Evolutionary conservation across 2,329 filamentous ascomycete genomes (phyloP).

Genomic region (Thelonectria discophora): DNA sequence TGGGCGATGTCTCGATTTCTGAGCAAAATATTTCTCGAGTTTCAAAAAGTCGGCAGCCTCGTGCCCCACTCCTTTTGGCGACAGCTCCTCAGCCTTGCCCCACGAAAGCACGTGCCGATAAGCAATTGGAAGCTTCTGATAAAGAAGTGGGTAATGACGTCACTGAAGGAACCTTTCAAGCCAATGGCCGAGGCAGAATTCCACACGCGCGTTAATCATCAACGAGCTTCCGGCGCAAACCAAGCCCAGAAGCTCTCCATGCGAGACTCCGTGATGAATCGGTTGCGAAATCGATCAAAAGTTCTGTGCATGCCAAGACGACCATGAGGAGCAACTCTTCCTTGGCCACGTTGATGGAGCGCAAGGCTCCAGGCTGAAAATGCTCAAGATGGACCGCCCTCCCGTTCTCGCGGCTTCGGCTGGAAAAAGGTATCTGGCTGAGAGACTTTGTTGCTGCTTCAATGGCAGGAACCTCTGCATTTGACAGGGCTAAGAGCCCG

Average conservation of each 20-base stretch:
- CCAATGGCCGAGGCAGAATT: constrained; percentile 33
- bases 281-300: background rate
- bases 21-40: constrained; percentile 17
- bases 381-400: background rate
- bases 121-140: constrained; percentile 1
- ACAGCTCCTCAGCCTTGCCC: constrained; percentile 33
- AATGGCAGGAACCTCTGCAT: background rate
- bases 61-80: background rate
- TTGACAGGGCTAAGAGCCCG: background rate
- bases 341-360: background rate
- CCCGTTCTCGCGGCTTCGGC: background rate
- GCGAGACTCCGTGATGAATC: background rate
- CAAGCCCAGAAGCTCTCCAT: no score
- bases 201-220: constrained; percentile 30
- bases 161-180: constrained; percentile 30
- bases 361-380: background rate
- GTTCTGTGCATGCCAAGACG: constrained; percentile 16
- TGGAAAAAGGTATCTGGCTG: no score
- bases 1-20: constrained; percentile 9
- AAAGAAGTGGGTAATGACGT: constrained; percentile 26
- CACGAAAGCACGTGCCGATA: constrained; percentile 37
- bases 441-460: background rate
- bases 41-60: constrained; percentile 33
- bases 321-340: background rate
- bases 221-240: background rate